phyloP scores from a whole-genome alignment of 345 rosid species.

The Melaleuca alternifolia region DNA sequence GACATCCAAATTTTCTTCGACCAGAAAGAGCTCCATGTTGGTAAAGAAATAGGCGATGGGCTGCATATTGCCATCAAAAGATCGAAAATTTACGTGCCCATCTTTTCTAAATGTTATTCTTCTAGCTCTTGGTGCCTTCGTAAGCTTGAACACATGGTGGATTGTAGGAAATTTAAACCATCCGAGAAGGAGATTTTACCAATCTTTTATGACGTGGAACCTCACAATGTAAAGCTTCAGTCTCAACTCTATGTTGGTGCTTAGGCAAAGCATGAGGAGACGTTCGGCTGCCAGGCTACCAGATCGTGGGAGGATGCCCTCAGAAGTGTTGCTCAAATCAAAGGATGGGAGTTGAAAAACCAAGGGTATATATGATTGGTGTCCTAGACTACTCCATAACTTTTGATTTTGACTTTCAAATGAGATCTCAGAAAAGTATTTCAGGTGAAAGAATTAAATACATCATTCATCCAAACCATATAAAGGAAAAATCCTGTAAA shows the following conservation, averaged over 20 bases:
- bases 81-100: not conserved
- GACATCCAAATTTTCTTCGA: not conserved
- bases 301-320: no score
- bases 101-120: not conserved
- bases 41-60: not conserved
- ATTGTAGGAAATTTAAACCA: no score
- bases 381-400: no score
- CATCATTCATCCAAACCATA: not conserved
- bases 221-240: not conserved
- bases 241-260: accelerated
- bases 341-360: no score
- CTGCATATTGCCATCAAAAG: not conserved
- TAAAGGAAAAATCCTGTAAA: no score
- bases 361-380: no score
- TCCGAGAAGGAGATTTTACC: no score
- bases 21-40: not conserved
- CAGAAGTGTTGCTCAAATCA: no score
- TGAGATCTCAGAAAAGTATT: not conserved
- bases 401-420: not conserved
- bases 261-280: not conserved
- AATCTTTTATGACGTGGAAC: not conserved
- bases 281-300: not conserved
- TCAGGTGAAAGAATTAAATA: not conserved
- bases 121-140: not conserved
- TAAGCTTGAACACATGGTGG: not conserved